Base-by-base conservation (phyloP, 2,329 filamentous ascomycete species). In the Penicillium sp. region DNA sequence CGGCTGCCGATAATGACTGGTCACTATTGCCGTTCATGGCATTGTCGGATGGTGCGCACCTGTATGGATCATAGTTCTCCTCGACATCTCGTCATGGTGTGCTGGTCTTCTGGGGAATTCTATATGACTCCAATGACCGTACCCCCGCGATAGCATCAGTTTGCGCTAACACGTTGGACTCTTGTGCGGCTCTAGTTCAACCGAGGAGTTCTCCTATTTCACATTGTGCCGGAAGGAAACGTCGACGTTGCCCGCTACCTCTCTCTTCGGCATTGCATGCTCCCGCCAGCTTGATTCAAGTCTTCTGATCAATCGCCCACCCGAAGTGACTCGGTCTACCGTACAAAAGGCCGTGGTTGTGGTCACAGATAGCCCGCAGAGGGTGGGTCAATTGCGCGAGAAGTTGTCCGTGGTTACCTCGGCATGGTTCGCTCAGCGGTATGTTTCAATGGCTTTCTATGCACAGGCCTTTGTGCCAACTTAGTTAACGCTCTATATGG, bases 151-250 rank as follows among this genome's bases (percentile, higher is more conserved):
- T 39, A 47, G 45, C 22, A 45, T 20, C n/a, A 17, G 57, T 39
- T 39, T 55, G n/a, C 20, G 34, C 61, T 54, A 25, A 57, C 50
- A 49, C 45, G 47, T 61, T 66, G 61, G 42, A 12, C 34, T 45
- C 43, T 28, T 45, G 35, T 42, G 31, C 43, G 45, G 15, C 15
- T 47, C 37, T 70, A 95, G 91, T 57, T 88, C 91, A 22, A 90
- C 89, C 59, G 95, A 99, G 79, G 95, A 98, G 79, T 99, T 98
- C 81, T 97, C 93, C 54, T 99, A 99, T 80, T 99, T 99, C 76
- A 98, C 94, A 8, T 87, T 99, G 54, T 84, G 92, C 59, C 86
- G 87, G 55, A 78, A 79, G 62, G 74, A 74, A 49, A 79, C 78
- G 10, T 54, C 73, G 1, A 69, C 69, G 2, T 59, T 63, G 35